Percentiles rank a stretch among this genome's conserved stretches.
Evolutionary conservation across 352 stramenopile species (phyloP).

Genomic region (Phytophthora multivora): DNA sequence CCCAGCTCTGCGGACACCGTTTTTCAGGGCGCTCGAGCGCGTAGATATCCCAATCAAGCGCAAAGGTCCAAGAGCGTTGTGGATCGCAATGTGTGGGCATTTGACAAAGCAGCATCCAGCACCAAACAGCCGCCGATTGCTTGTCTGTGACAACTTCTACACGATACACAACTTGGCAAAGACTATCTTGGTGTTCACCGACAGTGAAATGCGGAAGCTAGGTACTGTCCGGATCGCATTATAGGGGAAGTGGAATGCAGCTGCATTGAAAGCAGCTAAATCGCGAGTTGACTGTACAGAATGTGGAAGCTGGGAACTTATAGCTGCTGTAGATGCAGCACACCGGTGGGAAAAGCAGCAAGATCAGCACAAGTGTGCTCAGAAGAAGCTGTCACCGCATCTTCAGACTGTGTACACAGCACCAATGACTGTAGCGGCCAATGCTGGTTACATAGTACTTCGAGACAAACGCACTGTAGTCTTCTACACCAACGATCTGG

Average conservation of each 20-base stretch:
- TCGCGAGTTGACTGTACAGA: not conserved
- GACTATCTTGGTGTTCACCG: constrained; percentile 1
- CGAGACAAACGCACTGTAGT: not conserved
- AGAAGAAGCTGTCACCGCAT: not conserved
- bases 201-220: constrained; percentile 2
- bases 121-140: not conserved
- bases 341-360: not conserved
- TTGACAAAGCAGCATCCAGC: not conserved
- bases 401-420: constrained; percentile 2
- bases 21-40: not conserved
- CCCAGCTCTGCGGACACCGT: not conserved
- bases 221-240: not conserved
- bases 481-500: constrained; percentile 16
- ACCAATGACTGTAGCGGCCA: no score
- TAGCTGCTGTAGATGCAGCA: constrained; percentile 3
- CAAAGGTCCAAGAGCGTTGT: no score
- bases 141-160: constrained; percentile 18
- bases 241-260: not conserved
- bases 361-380: not conserved
- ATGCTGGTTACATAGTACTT: constrained; percentile 6
- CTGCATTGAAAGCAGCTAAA: not conserved
- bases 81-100: constrained; percentile 5
- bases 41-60: not conserved
- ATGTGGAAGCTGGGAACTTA: not conserved
- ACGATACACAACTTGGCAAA: constrained; percentile 5